Evolutionary conservation across 257 asterid genomes (phyloP).

Genomic region (Lycium ferocissimum): DNA sequence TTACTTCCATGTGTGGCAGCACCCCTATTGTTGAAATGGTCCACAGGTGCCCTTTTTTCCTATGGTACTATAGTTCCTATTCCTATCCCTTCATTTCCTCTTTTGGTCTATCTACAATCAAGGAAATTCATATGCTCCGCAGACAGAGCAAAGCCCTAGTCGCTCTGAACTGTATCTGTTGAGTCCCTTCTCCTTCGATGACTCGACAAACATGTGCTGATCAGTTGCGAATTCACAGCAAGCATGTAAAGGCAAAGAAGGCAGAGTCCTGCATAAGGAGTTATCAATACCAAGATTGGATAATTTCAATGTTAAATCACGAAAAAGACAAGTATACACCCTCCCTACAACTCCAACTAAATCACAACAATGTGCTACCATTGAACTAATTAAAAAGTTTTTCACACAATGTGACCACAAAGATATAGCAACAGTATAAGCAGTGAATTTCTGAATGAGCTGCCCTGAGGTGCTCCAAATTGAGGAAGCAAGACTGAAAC

Average conservation of each 20-base stretch:
- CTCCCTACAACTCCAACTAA: background rate
- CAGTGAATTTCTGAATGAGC: too few relatives aligned
- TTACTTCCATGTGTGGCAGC: too few relatives aligned
- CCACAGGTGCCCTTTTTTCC: background rate
- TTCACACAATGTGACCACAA: background rate
- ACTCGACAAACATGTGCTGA: constrained; percentile 49
- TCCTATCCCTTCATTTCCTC: background rate
- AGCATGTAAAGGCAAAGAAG: constrained; percentile 72
- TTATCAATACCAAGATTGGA: background rate
- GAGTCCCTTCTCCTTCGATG: constrained; percentile 58
- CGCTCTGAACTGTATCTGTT: constrained; percentile 52
- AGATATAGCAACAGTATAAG: background rate
- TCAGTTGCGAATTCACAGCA: constrained; percentile 55
- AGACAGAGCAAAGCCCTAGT: constrained; percentile 1
- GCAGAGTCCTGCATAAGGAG: constrained; percentile 71
- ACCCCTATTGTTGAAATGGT: too few relatives aligned
- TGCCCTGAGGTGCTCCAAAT: background rate
- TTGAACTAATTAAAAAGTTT: background rate
- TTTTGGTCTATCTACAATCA: background rate
- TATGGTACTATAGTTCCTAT: background rate
- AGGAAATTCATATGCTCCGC: background rate
- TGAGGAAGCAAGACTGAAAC: background rate
- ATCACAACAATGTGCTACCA: background rate
- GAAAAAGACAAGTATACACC: background rate
- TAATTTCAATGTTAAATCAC: background rate